A percentile compares a stretch with the other conserved stretches of the same genome.
Evolutionary conservation across 1,139 yeast genomes (phyloP).

Genomic region (Pichia norvegensis): DNA sequence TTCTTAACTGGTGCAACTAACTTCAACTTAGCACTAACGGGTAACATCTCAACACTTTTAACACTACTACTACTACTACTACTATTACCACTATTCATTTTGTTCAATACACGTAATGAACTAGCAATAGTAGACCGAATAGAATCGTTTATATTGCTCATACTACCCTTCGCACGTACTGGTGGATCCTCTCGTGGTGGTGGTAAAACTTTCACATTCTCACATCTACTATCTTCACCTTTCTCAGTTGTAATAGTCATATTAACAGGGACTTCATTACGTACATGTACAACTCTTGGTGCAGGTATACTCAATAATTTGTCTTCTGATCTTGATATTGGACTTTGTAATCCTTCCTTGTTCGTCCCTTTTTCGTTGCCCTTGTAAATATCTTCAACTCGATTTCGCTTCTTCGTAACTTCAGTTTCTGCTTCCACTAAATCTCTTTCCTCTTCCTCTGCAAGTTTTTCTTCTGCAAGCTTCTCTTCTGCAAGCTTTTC

Average conservation of each 20-base stretch:
- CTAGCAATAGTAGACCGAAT: neutral
- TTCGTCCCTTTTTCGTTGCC: neutral
- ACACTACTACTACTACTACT: neutral
- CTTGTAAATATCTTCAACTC: neutral
- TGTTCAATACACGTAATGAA: neutral
- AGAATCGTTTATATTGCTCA: neutral
- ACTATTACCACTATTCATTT: neutral
- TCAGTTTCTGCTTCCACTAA: neutral
- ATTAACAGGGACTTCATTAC: neutral
- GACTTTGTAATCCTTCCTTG: too few relatives aligned
- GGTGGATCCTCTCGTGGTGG: neutral
- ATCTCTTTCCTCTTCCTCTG: neutral
- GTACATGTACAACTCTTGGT: neutral
- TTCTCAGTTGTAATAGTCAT: neutral
- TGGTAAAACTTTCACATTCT: neutral
- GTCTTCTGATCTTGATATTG: too few relatives aligned
- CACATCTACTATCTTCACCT: neutral
- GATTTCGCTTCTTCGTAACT: neutral
- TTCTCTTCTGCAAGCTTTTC: neutral
- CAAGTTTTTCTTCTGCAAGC: neutral
- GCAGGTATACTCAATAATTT: conserved; percentile 4
- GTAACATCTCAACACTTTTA: neutral
- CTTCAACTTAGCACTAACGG: neutral
- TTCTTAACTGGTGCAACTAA: neutral
- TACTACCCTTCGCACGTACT: neutral